Evolutionary conservation across 2,329 filamentous ascomycete species (phyloP).

Genomic region (Cordyceps cateniannulata): DNA sequence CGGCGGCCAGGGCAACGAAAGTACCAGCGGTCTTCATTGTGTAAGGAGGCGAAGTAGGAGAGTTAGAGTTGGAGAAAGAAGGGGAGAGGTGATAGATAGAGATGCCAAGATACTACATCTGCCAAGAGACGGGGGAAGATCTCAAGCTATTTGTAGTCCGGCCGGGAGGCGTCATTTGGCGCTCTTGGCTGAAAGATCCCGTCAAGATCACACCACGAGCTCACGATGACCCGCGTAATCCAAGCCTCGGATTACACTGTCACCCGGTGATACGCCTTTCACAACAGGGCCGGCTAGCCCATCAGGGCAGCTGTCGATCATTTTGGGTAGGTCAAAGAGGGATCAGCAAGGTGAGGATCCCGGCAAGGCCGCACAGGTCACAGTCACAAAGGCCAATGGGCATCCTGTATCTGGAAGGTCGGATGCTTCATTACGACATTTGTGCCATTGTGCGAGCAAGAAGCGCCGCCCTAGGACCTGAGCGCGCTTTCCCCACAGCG

Average conservation of each 20-base stretch:
- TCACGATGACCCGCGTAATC: neutral
- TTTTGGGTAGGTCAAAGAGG: neutral
- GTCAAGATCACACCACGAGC: neutral
- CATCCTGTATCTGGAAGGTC: neutral
- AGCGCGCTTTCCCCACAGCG: neutral
- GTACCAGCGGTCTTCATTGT: constrained; percentile 8
- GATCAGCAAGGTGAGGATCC: neutral
- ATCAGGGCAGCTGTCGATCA: constrained; percentile 3
- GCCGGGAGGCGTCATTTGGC: neutral
- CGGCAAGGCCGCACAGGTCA: neutral
- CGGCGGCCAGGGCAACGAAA: constrained; percentile 7
- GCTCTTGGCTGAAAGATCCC: neutral
- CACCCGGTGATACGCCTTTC: neutral
- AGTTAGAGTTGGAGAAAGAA: neutral
- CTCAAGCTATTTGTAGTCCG: constrained; percentile 1
- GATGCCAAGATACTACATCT: neutral
- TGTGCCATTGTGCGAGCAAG: neutral
- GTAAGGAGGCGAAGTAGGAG: neutral
- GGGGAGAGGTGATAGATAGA: neutral
- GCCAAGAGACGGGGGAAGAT: constrained; percentile 3
- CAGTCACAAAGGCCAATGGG: neutral
- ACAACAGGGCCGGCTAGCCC: neutral
- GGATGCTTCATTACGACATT: neutral
- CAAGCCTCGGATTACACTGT: neutral
- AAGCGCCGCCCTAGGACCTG: neutral